Base-by-base conservation (phyloP, 1,284 basidiomycete genomes). In the Ceratobasidium sp. region DNA sequence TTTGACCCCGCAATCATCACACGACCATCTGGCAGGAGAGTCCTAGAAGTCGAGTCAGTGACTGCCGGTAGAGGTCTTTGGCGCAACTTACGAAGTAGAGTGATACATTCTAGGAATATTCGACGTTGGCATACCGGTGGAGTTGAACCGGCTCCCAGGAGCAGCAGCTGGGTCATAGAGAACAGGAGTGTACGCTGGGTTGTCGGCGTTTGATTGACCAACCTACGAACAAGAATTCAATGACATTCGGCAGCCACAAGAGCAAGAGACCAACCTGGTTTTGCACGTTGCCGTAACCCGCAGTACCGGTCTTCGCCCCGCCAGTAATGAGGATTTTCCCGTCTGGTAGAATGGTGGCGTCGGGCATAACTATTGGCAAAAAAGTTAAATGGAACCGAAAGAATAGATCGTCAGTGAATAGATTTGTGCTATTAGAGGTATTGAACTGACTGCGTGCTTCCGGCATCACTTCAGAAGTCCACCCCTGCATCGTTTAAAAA, bases 1-100 rank as follows among this genome's bases (percentile, higher is more conserved):
- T 96, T 96, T 28, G 92, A 94, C 41, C 94, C 94, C 44, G 91
- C 87, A 54, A 95, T 86, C 73, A 94, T 81, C 1, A 91, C 84
- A 1, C 88, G 86, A 30, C 91, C 92, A 82, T 95, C 93, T 59
- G 92, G 88, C 21, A 95, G 85, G 30, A 95, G 84, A 26, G 88
- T 85, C 23, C 50, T 52, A 23, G 5, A 26, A 5, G n/a, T 8
- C 38, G 8, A 50, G 9, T n/a, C n/a, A 23, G 18, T 50, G n/a
- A 9, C 47, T 23, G 8, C 47, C 35, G 8, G 26, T 54, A 28
- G n/a, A 13, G 14, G 13, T 18, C 57, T 18, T 59, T 4, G n/a
- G 35, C 57, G 18, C 21, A 59, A 58, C 41, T 57, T 26, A 57
- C 41, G 81, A 80, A 41, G 78, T 79, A 13, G 84, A 85, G 75